These are phyloP conservation scores for Kwoniella heveanensis DNA, from an alignment of 768 basidiomycete genomes.

Conservation along the genomic window DNA sequence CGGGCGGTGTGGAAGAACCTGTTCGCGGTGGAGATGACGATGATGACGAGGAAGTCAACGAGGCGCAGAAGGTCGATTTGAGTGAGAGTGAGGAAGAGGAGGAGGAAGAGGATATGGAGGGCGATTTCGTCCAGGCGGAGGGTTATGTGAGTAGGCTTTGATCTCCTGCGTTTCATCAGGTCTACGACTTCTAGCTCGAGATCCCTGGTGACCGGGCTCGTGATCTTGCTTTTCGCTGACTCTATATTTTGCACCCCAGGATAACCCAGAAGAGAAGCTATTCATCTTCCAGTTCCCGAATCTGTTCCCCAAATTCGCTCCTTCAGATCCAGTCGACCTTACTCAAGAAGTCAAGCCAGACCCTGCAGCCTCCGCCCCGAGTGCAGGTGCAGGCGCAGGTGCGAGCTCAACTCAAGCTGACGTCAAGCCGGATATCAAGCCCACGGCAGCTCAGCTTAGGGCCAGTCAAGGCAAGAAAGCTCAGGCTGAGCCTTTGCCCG, in stretches of 20 bases:
- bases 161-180: neutral
- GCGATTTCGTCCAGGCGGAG: conserved; percentile 40
- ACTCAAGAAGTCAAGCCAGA: conserved; percentile 59
- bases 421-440: conserved; percentile 54
- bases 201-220: too few species aligned
- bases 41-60: conserved; percentile 43
- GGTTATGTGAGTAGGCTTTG: conserved; percentile 28
- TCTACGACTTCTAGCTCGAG: too few species aligned
- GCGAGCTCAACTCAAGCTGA: conserved; percentile 51
- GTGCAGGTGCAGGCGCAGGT: neutral
- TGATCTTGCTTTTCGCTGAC: neutral
- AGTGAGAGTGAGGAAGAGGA: conserved; percentile 54
- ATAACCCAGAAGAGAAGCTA: conserved; percentile 57
- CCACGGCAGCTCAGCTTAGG: conserved; percentile 23
- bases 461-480: conserved; percentile 21
- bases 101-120: conserved; percentile 45
- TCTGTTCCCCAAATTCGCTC: conserved; percentile 75
- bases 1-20: conserved; percentile 28
- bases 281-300: conserved; percentile 90
- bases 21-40: conserved; percentile 14
- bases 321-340: conserved; percentile 53
- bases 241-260: conserved; percentile 28
- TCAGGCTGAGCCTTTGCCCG: conserved; percentile 57
- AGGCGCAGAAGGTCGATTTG: conserved; percentile 51
- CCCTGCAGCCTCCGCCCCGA: conserved; percentile 30